Conservation (phyloP, 2,329 filamentous ascomycete genomes). For the Zymoseptoria tritici region DNA sequence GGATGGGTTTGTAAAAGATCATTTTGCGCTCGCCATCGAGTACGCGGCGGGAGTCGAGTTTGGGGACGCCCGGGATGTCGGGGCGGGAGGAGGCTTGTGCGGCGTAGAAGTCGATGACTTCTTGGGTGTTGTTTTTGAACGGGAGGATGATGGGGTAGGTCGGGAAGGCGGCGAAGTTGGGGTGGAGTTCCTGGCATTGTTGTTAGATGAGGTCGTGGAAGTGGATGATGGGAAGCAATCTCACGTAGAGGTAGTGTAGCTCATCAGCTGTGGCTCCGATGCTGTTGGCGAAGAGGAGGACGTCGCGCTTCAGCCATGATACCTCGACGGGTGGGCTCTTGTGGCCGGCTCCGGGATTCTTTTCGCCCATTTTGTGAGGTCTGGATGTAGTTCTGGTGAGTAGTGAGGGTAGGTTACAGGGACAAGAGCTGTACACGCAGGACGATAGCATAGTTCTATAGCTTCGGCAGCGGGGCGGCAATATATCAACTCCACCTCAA, state of each 20-base stretch:
- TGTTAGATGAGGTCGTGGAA: slow-evolving; percentile 3
- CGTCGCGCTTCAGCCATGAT: slow-evolving; percentile 64
- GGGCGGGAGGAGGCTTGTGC: slow-evolving; percentile 42
- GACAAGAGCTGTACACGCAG: background rate
- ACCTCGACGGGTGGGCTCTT: slow-evolving; percentile 71
- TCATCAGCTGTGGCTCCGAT: slow-evolving; percentile 81
- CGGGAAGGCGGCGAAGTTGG: slow-evolving; percentile 79
- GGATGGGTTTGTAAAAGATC: slow-evolving; percentile 62
- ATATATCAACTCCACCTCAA: background rate
- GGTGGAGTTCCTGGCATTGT: slow-evolving; percentile 67
- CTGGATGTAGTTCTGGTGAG: background rate
- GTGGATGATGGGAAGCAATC: slow-evolving; percentile 19
- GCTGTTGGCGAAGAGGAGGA: slow-evolving; percentile 80
- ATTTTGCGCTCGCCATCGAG: slow-evolving; percentile 81
- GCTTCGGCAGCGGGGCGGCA: background rate
- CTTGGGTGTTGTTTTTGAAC: slow-evolving; percentile 69
- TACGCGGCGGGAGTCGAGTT: slow-evolving; percentile 65
- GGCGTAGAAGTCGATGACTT: slow-evolving; percentile 68
- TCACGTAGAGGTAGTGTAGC: slow-evolving; percentile 84
- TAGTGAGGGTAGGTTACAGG: background rate
- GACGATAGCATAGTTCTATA: background rate
- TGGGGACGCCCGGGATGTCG: slow-evolving; percentile 64
- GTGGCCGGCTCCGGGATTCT: slow-evolving; percentile 57
- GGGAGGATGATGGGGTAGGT: slow-evolving; percentile 78
- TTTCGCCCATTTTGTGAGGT: slow-evolving; percentile 12